These are phyloP conservation scores for Neurospora discreta DNA, from an alignment of 495 filamentous ascomycete genomes.

Conservation along the genomic window DNA sequence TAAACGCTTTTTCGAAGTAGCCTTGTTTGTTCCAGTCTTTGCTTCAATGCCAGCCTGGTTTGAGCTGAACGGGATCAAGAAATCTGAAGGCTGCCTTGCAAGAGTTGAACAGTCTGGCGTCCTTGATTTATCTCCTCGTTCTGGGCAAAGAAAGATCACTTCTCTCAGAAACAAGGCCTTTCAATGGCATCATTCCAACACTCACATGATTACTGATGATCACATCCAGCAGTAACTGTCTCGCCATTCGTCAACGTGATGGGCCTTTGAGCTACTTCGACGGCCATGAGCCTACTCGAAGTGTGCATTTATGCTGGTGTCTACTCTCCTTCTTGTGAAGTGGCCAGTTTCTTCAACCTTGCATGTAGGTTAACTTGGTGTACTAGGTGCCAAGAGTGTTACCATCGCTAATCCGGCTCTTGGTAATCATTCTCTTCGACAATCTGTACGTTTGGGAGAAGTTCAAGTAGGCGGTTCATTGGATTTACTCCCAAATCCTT, in stretches of 20 bases:
- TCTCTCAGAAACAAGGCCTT: neutral
- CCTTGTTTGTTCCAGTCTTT: too few relatives aligned
- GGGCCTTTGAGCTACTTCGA: slow-evolving; percentile 32
- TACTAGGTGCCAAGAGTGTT: slow-evolving; percentile 40
- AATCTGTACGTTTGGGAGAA: slow-evolving; percentile 17
- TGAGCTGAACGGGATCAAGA: too few relatives aligned
- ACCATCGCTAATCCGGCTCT: slow-evolving; percentile 31
- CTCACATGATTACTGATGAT: slow-evolving; percentile 29
- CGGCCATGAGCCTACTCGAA: slow-evolving; percentile 31
- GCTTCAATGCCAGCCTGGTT: too few relatives aligned
- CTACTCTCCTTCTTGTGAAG: slow-evolving; percentile 23
- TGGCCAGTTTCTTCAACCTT: slow-evolving; percentile 33
- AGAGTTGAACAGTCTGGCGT: slow-evolving; percentile 30
- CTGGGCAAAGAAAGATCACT: slow-evolving; percentile 13
- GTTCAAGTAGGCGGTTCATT: slow-evolving; percentile 28
- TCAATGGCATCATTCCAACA: neutral
- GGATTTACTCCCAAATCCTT: slow-evolving; percentile 22
- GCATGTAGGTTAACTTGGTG: slow-evolving; percentile 41
- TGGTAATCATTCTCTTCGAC: slow-evolving; percentile 20
- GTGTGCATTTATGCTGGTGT: slow-evolving; percentile 31
- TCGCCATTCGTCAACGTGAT: slow-evolving; percentile 31
- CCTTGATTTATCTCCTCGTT: slow-evolving; percentile 20
- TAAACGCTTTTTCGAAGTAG: too few relatives aligned
- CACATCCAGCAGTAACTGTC: slow-evolving; percentile 22
- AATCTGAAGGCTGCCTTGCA: slow-evolving; percentile 55